Percentiles rank a stretch among this genome's conserved stretches.
Conservation (phyloP, 2,329 filamentous ascomycete species). For the Fusarium robinianum region DNA sequence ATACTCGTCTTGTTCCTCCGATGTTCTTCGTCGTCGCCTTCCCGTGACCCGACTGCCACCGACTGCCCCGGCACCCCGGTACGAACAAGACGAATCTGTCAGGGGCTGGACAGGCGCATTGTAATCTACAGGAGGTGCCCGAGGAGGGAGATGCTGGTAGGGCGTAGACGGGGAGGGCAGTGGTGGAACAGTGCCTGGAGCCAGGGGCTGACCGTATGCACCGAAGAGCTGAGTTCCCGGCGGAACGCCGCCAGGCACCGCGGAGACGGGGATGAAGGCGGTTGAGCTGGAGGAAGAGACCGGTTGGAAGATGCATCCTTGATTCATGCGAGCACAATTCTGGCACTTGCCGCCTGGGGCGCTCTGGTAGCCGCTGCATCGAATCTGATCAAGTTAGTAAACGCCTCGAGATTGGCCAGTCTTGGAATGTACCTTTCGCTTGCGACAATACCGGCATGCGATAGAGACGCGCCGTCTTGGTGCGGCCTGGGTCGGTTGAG, state of each 20-base stretch:
- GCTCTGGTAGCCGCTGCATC: conserved; percentile 64
- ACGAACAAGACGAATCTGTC: conserved; percentile 49
- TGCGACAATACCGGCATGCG: conserved; percentile 64
- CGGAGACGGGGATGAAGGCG: conserved; percentile 63
- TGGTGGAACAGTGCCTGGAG: conserved; percentile 39
- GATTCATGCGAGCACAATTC: conserved; percentile 65
- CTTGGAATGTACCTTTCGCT: conserved; percentile 61
- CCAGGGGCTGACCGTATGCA: conserved; percentile 61
- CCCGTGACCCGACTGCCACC: conserved; percentile 39
- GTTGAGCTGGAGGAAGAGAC: conserved; percentile 61
- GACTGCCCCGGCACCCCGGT: conserved; percentile 42
- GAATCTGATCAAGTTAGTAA: conserved; percentile 50
- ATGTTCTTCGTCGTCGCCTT: conserved; percentile 44
- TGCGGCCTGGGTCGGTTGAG: conserved; percentile 54
- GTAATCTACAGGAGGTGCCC: conserved; percentile 48
- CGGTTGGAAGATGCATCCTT: conserved; percentile 65
- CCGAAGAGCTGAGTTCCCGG: conserved; percentile 61
- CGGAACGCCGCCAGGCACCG: conserved; percentile 61
- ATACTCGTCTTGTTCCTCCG: conserved; percentile 48
- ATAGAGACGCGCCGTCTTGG: conserved; percentile 64
- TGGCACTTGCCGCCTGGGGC: conserved; percentile 63
- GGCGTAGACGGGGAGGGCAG: conserved; percentile 30
- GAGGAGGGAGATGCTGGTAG: conserved; percentile 37
- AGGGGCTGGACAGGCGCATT: conserved; percentile 50
- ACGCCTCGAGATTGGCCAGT: neutral